Conservation (phyloP, 495 filamentous ascomycete species). For the Tuber indicum region DNA sequence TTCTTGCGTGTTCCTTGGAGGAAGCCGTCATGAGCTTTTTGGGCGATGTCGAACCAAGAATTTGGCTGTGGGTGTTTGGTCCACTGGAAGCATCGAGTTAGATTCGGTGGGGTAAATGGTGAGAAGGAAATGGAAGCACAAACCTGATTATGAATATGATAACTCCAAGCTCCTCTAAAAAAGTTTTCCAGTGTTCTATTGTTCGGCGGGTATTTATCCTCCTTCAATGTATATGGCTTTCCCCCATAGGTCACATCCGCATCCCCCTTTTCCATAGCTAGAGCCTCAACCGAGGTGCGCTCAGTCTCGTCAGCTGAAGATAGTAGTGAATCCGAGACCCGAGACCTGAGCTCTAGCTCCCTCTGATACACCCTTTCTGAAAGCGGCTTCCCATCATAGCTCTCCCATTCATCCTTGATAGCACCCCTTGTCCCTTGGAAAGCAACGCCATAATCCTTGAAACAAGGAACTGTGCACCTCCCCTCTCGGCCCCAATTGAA, state of each 20-base stretch:
- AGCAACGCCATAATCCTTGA: constrained; percentile 50
- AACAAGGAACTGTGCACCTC: constrained; percentile 51
- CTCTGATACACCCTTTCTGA: constrained; percentile 20
- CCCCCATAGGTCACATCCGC: constrained; percentile 40
- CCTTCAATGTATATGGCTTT: constrained; percentile 45
- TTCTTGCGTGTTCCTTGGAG: constrained; percentile 48
- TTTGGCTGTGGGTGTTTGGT: constrained; percentile 51
- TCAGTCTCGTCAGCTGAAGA: constrained; percentile 19
- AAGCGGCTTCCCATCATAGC: constrained; percentile 46
- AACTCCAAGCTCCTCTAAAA: constrained; percentile 53
- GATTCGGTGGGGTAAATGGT: not conserved
- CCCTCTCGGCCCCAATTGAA: constrained; percentile 52
- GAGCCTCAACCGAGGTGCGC: not conserved
- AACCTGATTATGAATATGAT: constrained; percentile 57
- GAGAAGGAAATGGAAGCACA: constrained; percentile 19
- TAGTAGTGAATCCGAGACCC: constrained; percentile 10
- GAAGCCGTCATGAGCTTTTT: constrained; percentile 53
- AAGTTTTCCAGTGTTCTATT: constrained; percentile 54
- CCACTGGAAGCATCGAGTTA: constrained; percentile 43
- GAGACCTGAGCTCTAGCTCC: constrained; percentile 4
- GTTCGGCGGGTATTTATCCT: constrained; percentile 50
- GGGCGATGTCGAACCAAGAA: constrained; percentile 53
- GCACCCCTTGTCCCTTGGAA: constrained; percentile 47
- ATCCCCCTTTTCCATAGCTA: constrained; percentile 34
- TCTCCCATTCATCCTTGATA: constrained; percentile 51